Conservation (phyloP, 2,329 filamentous ascomycete genomes). For the Colletotrichum brevisporum region DNA sequence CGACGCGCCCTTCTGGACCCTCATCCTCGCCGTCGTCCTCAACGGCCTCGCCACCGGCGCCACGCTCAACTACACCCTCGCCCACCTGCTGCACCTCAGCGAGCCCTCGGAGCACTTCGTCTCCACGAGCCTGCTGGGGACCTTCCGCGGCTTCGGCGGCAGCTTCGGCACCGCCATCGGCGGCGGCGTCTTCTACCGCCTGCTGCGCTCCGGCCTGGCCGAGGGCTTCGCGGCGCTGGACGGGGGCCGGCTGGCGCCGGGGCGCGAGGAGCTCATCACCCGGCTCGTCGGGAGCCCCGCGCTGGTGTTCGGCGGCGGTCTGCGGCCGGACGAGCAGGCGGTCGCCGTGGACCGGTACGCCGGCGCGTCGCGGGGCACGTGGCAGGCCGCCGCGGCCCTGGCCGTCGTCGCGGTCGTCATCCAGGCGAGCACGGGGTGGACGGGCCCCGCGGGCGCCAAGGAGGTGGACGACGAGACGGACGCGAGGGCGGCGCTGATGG, state of each 20-base stretch:
- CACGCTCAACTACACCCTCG: conserved; percentile 83
- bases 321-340: conserved; percentile 56
- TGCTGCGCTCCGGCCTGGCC: conserved; percentile 69
- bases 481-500: conserved; percentile 45
- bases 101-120: conserved; percentile 78
- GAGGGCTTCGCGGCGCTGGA: conserved; percentile 68
- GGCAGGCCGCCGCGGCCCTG: conserved; percentile 61
- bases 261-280: conserved; percentile 57
- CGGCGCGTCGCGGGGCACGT: conserved; percentile 60
- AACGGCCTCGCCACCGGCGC: conserved; percentile 83
- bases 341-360: conserved; percentile 66
- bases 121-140: conserved; percentile 81
- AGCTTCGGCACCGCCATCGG: conserved; percentile 86
- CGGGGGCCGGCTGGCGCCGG: conserved; percentile 47
- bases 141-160: conserved; percentile 85
- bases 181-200: conserved; percentile 80
- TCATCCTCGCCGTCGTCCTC: conserved; percentile 73
- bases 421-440: conserved; percentile 68
- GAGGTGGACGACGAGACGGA: conserved; percentile 51
- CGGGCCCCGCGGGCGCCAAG: conserved; percentile 57
- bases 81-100: conserved; percentile 83
- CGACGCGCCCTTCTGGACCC: conserved; percentile 63
- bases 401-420: conserved; percentile 59
- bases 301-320: conserved; percentile 59
- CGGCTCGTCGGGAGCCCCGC: conserved; percentile 66